Evolutionary conservation across 2,329 filamentous ascomycete species (phyloP).

Genomic region (Colletotrichum orchidophilum): DNA sequence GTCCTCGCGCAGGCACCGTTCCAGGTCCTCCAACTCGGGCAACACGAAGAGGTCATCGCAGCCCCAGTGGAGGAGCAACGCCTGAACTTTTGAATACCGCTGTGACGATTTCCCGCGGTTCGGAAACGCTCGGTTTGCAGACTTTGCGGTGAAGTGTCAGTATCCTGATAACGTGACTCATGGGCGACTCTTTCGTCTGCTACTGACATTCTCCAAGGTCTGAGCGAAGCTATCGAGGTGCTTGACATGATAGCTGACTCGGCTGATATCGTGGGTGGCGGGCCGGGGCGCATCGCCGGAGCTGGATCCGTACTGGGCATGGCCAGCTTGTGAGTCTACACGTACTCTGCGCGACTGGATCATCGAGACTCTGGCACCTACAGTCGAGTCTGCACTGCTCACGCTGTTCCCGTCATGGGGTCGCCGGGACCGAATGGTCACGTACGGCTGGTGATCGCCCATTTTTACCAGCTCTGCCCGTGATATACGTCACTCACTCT

Average conservation of each 20-base stretch:
- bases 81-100: constrained; percentile 65
- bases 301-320: constrained; percentile 54
- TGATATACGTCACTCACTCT: background rate
- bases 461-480: background rate
- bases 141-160: constrained; percentile 54
- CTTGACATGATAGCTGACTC: constrained; percentile 67
- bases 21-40: constrained; percentile 65
- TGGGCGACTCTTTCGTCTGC: background rate
- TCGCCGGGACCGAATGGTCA: constrained; percentile 61
- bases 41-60: constrained; percentile 67
- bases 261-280: constrained; percentile 66
- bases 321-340: constrained; percentile 26
- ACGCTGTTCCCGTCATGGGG: constrained; percentile 56
- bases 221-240: constrained; percentile 63
- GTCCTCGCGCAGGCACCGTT: constrained; percentile 62
- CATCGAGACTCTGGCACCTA: constrained; percentile 46
- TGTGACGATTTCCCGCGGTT: constrained; percentile 62
- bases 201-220: constrained; percentile 62
- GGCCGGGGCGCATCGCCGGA: constrained; percentile 49
- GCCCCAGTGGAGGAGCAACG: constrained; percentile 65
- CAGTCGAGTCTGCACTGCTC: constrained; percentile 58
- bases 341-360: constrained; percentile 22
- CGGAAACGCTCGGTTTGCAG: constrained; percentile 64
- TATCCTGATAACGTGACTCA: too few species aligned
- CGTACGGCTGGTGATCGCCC: constrained; percentile 53